phyloP scores from a whole-genome alignment of 2,329 filamentous ascomycete species.

The Fusarium lateritium region DNA sequence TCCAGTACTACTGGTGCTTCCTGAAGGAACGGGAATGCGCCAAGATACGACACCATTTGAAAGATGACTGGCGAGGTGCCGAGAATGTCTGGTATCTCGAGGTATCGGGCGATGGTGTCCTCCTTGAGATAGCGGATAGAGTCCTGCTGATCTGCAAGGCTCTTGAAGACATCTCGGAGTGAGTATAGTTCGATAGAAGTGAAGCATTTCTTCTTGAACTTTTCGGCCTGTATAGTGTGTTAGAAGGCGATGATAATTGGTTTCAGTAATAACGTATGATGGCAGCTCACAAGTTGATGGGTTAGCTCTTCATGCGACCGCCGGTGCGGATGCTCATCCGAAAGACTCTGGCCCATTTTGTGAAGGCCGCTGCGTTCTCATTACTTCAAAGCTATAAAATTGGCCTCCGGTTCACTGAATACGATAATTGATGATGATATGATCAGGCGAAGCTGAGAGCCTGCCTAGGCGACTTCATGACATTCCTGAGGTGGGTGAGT shows the following conservation, averaged over 20 bases:
- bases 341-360: conserved; percentile 68
- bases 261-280: conserved; percentile 22
- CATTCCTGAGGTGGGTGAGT: conserved; percentile 34
- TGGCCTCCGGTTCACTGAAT: neutral
- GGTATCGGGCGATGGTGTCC: conserved; percentile 78
- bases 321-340: conserved; percentile 60
- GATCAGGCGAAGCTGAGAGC: conserved; percentile 28
- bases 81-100: conserved; percentile 80
- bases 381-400: conserved; percentile 30
- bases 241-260: conserved; percentile 12
- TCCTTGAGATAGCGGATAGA: conserved; percentile 76
- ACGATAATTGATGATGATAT: conserved; percentile 28
- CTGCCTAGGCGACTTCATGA: conserved; percentile 45
- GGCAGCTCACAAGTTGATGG: conserved; percentile 63
- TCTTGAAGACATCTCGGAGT: conserved; percentile 80
- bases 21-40: conserved; percentile 80
- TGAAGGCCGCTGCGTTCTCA: conserved; percentile 41
- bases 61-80: conserved; percentile 78
- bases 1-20: conserved; percentile 80
- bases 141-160: conserved; percentile 75
- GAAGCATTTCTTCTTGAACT: conserved; percentile 79
- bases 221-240: conserved; percentile 63
- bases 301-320: conserved; percentile 67
- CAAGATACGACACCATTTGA: conserved; percentile 79
- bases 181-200: conserved; percentile 80